Evolutionary conservation across 2,329 filamentous ascomycete species (phyloP).

Genomic region (Daldinia sp.): DNA sequence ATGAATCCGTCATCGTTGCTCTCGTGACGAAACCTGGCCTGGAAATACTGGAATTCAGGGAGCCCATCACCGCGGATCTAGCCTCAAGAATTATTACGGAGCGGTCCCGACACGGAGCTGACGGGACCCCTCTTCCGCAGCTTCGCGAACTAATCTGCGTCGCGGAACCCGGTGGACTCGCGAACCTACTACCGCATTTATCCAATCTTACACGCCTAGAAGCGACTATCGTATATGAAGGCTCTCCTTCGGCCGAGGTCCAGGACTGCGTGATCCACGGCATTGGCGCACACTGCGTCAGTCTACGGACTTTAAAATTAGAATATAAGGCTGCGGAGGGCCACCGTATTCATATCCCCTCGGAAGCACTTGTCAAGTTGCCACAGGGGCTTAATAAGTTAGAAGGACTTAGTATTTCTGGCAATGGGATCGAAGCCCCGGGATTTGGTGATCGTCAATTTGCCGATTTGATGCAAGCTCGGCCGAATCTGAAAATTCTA

Average conservation of each 20-base stretch:
- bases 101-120: background rate
- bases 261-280: background rate
- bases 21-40: slow-evolving; percentile 5
- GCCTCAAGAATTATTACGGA: background rate
- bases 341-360: background rate
- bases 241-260: background rate
- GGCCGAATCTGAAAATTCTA: background rate
- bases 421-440: background rate
- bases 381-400: background rate
- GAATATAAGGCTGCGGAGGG: background rate
- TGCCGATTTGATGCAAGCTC: background rate
- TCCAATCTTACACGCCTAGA: slow-evolving; percentile 1
- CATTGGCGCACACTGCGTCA: background rate
- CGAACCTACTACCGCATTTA: slow-evolving; percentile 5
- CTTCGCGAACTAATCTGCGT: slow-evolving; percentile 1
- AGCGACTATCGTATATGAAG: background rate
- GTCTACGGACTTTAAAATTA: background rate
- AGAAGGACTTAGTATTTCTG: background rate
- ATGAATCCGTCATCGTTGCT: slow-evolving; percentile 6
- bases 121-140: background rate
- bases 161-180: background rate
- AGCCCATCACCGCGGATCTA: slow-evolving; percentile 1
- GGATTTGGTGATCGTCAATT: background rate
- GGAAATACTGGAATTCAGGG: slow-evolving; percentile 1
- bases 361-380: background rate